phyloP scores from a whole-genome alignment of 331 rosid genomes.

The Ulmus americana region DNA sequence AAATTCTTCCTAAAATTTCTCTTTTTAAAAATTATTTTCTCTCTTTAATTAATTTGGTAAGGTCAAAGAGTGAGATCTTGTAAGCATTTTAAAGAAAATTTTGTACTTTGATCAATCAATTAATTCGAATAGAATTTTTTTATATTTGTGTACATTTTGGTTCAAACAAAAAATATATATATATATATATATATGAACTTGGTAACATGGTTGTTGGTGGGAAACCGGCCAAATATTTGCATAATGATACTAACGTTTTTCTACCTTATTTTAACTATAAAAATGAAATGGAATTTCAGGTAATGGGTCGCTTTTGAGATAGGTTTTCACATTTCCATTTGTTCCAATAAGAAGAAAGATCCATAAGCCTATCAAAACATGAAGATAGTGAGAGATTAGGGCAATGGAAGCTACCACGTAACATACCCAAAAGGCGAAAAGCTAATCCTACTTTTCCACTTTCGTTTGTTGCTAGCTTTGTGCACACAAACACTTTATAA shows the following conservation, averaged over 20 bases:
- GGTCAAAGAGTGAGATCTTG: too few species aligned
- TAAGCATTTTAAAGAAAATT: too few species aligned
- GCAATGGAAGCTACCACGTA: conserved; percentile 36
- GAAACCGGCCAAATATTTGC: conserved; percentile 1
- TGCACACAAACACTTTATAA: conserved; percentile 6
- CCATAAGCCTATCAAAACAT: background rate
- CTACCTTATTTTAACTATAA: background rate
- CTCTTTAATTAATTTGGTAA: too few species aligned
- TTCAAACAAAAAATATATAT: too few species aligned
- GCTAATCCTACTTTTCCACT: conserved; percentile 30
- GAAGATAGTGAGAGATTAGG: conserved; percentile 15
- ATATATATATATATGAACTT: too few species aligned
- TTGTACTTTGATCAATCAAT: too few species aligned
- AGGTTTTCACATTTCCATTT: background rate
- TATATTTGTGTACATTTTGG: too few species aligned
- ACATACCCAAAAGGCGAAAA: conserved; percentile 21
- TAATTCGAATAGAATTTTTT: too few species aligned
- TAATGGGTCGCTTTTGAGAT: background rate
- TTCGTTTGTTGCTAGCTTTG: conserved; percentile 22
- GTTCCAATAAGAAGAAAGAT: background rate
- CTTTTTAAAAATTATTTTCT: too few species aligned
- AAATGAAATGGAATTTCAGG: conserved; percentile 2
- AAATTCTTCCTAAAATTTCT: too few species aligned
- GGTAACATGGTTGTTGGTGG: background rate
- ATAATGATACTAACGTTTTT: too few species aligned